Evolutionary conservation across 2,329 filamentous ascomycete species (phyloP).

Genomic region (Clonostachys sp.): DNA sequence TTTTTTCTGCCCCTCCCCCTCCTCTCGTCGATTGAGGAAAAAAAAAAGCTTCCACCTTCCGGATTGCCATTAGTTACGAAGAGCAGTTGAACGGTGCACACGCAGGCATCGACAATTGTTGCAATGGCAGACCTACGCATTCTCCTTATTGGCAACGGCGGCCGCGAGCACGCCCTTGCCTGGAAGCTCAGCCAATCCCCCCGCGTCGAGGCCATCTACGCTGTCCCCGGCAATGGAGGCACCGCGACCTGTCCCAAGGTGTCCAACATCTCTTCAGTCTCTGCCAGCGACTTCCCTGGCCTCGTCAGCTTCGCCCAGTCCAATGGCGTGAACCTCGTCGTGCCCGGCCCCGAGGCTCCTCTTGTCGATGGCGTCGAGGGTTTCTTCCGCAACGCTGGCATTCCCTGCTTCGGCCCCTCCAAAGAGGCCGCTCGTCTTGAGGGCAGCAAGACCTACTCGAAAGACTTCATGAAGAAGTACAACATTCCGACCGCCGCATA

Average conservation of each 20-base stretch:
- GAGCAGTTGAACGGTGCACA: no score
- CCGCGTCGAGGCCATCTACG: constrained; percentile 69
- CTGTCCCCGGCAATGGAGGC: constrained; percentile 79
- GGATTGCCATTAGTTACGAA: no score
- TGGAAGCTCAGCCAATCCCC: constrained; percentile 89
- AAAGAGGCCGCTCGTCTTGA: constrained; percentile 85
- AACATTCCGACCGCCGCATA: constrained; percentile 88
- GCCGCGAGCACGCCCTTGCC: constrained; percentile 88
- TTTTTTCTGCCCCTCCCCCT: no score
- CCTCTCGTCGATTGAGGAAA: no score
- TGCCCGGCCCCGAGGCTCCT: constrained; percentile 91
- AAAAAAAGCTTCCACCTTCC: no score
- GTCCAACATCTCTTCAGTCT: constrained; percentile 65
- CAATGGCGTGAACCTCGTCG: constrained; percentile 73
- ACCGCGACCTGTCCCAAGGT: constrained; percentile 69
- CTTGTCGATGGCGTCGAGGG: constrained; percentile 86
- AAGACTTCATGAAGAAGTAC: constrained; percentile 94
- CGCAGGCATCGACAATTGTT: no score
- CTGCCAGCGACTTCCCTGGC: constrained; percentile 70
- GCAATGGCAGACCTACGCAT: constrained; percentile 52
- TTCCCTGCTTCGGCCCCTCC: constrained; percentile 81
- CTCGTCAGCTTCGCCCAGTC: constrained; percentile 73
- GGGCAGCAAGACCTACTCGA: constrained; percentile 94
- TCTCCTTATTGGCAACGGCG: constrained; percentile 88
- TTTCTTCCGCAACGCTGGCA: constrained; percentile 70